Base-by-base conservation (phyloP, 371 early-diverging fungal genomes). In the Rhizopus stolonifer region DNA sequence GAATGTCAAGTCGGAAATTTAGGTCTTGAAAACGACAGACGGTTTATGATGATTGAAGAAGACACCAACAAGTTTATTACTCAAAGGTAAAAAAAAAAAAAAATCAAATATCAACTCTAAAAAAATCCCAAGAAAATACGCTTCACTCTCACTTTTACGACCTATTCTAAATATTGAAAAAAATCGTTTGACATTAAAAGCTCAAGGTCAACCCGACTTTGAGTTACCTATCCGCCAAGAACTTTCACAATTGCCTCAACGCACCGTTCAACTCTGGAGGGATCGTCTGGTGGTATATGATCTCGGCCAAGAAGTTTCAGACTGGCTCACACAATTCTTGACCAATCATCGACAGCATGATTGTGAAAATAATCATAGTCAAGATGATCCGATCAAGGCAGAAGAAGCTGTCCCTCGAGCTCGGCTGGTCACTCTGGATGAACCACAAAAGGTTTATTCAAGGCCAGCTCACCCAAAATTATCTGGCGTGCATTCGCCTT, bases 1-100 rank as follows among this genome's bases (percentile, higher is more conserved):
- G 66, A 63, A 45, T 68, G 67, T 32, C 42, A 72, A 25, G 65
- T 78, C 0, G 64, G 60, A 13, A 31, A 52, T 22, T 43, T 78
- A 15, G 78, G 78, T 3, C 58, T 73, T 19, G 38, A 50, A n/a
- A 22, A 65, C 45, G 78, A 78, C 51, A 63, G 78, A 52, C 66
- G 72, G 0, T 78, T 74, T 39, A 70, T 78, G 72, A 56, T 74
- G 45, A 50, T 78, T 44, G 64, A 74, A 13, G 66, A 39, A 8
- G 51, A 43, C 2, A 67, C 55, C 2, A 66, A 64, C 13, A 66
- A 69, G 2, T 69, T 72, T 43, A 64, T 78, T 38, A 64, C 72
- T 36, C 78, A 78, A 53, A 65, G 78, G 78, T 74, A 57, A 40
- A 33, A 9, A 29, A 9, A 44, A 8, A 24, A 0, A 22, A 5